Conservation (phyloP, 202 grass and related monocot species). For the Saccharum hybrid region DNA sequence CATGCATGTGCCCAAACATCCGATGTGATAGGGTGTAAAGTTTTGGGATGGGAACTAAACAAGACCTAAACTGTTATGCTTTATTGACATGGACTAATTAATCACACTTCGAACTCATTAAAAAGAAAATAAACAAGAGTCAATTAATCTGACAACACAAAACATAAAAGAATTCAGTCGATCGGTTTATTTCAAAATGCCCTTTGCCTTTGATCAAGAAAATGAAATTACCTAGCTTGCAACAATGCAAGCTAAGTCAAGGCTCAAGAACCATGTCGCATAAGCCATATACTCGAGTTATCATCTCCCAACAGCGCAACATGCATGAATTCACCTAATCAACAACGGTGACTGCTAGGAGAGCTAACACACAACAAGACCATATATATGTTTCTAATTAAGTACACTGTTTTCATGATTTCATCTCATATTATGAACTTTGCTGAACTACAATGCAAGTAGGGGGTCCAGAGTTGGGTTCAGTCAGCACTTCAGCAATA, state of each 20-base stretch:
- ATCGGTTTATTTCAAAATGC: background rate
- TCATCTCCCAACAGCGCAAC: background rate
- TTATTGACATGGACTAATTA: background rate
- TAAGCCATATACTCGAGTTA: background rate
- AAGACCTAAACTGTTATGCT: background rate
- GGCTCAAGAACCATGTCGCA: background rate
- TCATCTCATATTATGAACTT: background rate
- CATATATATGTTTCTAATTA: background rate
- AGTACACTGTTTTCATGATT: background rate
- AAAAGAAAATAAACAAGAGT: background rate
- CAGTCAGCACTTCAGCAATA: conserved; percentile 10
- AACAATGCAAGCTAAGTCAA: background rate
- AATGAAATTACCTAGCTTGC: background rate
- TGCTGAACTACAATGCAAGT: background rate
- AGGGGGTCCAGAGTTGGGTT: background rate
- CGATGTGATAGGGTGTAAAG: no score
- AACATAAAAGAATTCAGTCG: background rate
- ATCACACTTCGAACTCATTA: background rate
- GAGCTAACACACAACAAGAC: background rate
- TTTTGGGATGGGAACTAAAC: no score
- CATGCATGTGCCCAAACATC: no score
- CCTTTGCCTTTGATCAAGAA: background rate
- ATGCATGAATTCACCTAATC: conserved; percentile 1
- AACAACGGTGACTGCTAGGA: background rate
- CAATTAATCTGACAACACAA: background rate